Base-by-base conservation (phyloP, 495 filamentous ascomycete species). In the Astrothelium subdiscretum region DNA sequence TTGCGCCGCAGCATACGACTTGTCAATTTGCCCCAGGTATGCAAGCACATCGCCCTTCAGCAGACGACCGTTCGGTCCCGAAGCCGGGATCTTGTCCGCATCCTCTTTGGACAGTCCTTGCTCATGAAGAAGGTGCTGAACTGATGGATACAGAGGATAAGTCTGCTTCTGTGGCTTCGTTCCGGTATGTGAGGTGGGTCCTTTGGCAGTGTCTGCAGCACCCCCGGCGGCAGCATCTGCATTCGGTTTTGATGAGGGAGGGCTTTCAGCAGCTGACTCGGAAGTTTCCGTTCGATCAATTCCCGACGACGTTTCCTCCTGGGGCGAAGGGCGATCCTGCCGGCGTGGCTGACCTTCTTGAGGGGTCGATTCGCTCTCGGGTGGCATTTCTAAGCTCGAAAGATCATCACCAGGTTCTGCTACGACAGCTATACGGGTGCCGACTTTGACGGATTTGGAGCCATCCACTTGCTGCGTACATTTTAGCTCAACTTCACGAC, bases 31-130 rank as follows among this genome's bases (percentile, higher is more conserved):
- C 58, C 95, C 94, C 15, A 97, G 76, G 72, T 92, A 94, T 32
- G 91, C 91, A 51, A 98, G 83, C 10, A 98, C 89, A 71, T 98
- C 94, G 57, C 94, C 94, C 77, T 98, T 98, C 35, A 98, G 80
- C 44, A 98, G 78, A 57, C 95, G 86, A 54, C 92, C 91, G 72
- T 86, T 88, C 35, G 94, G 94, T 18, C 94, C 94, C 31, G 87
- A 92, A 11, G 90, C 85, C 24, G 84, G 87, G 71, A 98, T 97
- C 69, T 87, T 85, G 72, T 85, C 80, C 31, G 87, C 75, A 63
- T 87, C 88, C 27, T 85, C 85, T 57, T 83, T 79, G 48, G 87
- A 79, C 31, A 97, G 74, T 62, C 83, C 83, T 68, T 94, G 84
- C 71, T 86, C 79, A 72, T 87, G 85, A 48, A 98, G 81, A 42